A percentile compares a stretch with the other conserved stretches of the same genome.
These are phyloP conservation scores for Thielaviopsis populi DNA, from an alignment of 2,329 filamentous ascomycete genomes.

Conservation along the genomic window DNA sequence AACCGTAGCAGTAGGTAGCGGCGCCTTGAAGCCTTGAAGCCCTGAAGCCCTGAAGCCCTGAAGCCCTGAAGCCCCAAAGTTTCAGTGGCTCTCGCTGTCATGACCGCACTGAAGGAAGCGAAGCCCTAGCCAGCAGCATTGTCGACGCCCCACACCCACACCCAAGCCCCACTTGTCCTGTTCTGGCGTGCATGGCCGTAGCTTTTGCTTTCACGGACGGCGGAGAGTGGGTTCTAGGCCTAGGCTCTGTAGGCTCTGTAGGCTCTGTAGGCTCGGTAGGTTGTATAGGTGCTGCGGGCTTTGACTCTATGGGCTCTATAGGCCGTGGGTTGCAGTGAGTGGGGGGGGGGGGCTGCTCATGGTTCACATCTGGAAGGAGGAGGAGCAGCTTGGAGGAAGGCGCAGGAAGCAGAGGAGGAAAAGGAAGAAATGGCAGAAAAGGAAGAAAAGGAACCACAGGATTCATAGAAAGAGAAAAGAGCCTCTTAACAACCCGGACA, in stretches of 20 bases:
- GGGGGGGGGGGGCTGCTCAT: not conserved
- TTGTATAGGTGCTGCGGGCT: not conserved
- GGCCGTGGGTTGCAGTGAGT: not conserved
- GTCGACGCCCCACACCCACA: not conserved
- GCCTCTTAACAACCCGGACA: not conserved
- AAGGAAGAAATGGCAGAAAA: not conserved
- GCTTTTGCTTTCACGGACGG: not conserved
- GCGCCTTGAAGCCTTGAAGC: not conserved
- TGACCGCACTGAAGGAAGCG: not conserved
- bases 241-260: not conserved
- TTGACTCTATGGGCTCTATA: not conserved
- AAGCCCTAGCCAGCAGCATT: not conserved
- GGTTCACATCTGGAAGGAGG: not conserved
- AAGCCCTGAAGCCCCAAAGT: not conserved
- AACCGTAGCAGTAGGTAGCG: not conserved
- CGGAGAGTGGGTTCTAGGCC: too few relatives aligned
- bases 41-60: not conserved
- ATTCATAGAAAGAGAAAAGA: slow-evolving; percentile 1
- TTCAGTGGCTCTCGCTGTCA: not conserved
- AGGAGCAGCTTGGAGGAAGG: not conserved
- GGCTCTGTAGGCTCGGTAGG: not conserved
- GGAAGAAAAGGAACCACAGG: not conserved
- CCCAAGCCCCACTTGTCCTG: not conserved
- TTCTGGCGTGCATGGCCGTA: not conserved
- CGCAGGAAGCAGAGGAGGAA: not conserved